phyloP scores from a whole-genome alignment of 108 stramenopile species.

The Pseudonitzschia pungens region DNA sequence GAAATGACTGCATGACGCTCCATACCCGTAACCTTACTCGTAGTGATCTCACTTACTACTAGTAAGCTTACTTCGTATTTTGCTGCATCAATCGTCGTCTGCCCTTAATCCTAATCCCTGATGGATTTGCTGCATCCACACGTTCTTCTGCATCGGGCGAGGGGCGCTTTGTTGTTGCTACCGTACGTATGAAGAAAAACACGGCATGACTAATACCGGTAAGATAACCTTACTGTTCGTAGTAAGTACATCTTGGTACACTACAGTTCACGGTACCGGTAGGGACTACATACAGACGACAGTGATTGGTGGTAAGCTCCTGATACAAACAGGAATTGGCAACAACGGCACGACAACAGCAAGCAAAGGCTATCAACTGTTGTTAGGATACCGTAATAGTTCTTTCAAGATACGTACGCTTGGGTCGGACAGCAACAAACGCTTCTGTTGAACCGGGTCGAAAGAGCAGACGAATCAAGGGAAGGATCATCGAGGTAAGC shows the following conservation, averaged over 20 bases:
- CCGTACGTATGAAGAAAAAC: not conserved
- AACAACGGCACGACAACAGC: too few relatives aligned
- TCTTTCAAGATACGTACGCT: not conserved
- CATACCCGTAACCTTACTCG: too few relatives aligned
- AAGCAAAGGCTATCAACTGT: not conserved
- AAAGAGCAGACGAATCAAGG: too few relatives aligned
- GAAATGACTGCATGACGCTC: too few relatives aligned
- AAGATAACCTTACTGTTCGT: not conserved
- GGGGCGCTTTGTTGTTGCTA: not conserved
- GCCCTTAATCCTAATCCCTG: not conserved
- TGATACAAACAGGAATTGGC: too few relatives aligned
- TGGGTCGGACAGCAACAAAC: not conserved
- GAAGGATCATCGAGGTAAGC: not conserved
- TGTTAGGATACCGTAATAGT: not conserved
- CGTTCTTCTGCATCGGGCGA: not conserved
- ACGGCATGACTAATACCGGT: not conserved
- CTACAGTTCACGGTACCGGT: not conserved
- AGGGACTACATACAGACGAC: too few relatives aligned
- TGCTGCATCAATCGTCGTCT: too few relatives aligned
- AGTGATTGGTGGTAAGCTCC: too few relatives aligned
- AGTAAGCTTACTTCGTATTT: too few relatives aligned
- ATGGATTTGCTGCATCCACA: constrained; percentile 1
- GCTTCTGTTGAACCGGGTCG: too few relatives aligned
- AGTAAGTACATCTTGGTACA: not conserved
- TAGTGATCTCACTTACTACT: too few relatives aligned